These are phyloP conservation scores for Litchi chinensis DNA, from an alignment of 345 rosid genomes.

Conservation along the genomic window DNA sequence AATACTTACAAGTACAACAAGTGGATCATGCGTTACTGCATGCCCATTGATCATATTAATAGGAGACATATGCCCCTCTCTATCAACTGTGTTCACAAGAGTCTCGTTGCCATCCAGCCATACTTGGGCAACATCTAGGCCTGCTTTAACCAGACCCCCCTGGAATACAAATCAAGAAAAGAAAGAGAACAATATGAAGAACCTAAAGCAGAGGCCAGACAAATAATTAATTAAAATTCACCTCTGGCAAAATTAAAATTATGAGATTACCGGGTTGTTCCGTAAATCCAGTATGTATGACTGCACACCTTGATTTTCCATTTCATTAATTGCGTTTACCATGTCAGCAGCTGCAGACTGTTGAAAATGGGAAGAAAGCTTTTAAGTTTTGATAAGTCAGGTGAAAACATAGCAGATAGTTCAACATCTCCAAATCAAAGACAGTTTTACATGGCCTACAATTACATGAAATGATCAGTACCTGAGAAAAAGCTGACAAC, in stretches of 20 bases:
- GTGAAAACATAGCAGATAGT: not conserved
- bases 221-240: not conserved
- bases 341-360: conserved; percentile 87
- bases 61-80: conserved; percentile 74
- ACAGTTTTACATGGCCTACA: conserved; percentile 1
- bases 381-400: not conserved
- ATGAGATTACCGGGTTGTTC: conserved; percentile 68
- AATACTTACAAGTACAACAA: conserved; percentile 81
- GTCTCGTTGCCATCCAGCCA: conserved; percentile 95
- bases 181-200: conserved; percentile 9
- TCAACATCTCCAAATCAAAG: not conserved
- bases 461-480: conserved; percentile 18
- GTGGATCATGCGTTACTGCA: conserved; percentile 85
- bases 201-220: conserved; percentile 10
- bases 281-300: conserved; percentile 86
- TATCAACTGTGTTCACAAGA: conserved; percentile 80
- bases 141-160: conserved; percentile 92
- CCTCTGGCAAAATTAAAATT: not conserved
- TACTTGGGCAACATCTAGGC: conserved; percentile 87
- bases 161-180: conserved; percentile 25
- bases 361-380: conserved; percentile 21
- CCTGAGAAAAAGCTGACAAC: conserved; percentile 82
- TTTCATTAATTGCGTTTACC: conserved; percentile 61
- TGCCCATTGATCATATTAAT: conserved; percentile 78
- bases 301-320: conserved; percentile 77